Conservation (phyloP, 495 filamentous ascomycete species). For the Penicillium taxi region DNA sequence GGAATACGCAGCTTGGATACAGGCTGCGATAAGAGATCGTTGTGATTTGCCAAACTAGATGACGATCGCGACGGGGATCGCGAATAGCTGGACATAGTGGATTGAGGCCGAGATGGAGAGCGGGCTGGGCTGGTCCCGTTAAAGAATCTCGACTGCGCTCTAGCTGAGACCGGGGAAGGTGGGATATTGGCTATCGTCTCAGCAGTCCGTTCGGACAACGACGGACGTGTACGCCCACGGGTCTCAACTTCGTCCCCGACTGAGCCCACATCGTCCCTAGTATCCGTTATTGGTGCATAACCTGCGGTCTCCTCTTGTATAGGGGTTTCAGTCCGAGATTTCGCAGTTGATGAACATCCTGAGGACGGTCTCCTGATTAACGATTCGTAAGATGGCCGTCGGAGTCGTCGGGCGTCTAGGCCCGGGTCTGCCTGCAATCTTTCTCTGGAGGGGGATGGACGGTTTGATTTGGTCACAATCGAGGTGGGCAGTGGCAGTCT, state of each 20-base stretch:
- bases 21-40: constrained; percentile 20
- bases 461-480: constrained; percentile 27
- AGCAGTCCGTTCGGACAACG: constrained; percentile 61
- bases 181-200: constrained; percentile 58
- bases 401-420: constrained; percentile 27
- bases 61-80: constrained; percentile 42
- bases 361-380: constrained; percentile 32
- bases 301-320: constrained; percentile 13
- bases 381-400: constrained; percentile 35
- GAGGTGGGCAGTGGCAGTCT: constrained; percentile 37
- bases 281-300: constrained; percentile 13
- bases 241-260: constrained; percentile 14
- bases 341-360: constrained; percentile 22
- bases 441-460: constrained; percentile 40
- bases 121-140: constrained; percentile 48
- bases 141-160: constrained; percentile 56
- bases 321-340: constrained; percentile 10
- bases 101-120: constrained; percentile 48
- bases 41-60: constrained; percentile 24
- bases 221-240: constrained; percentile 40
- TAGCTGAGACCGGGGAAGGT: constrained; percentile 51
- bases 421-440: constrained; percentile 36
- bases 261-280: constrained; percentile 11
- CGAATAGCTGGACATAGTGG: constrained; percentile 42
- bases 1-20: constrained; percentile 26